Evolutionary conservation across 768 basidiomycete genomes (phyloP).

Genomic region (Boletus huronensis): DNA sequence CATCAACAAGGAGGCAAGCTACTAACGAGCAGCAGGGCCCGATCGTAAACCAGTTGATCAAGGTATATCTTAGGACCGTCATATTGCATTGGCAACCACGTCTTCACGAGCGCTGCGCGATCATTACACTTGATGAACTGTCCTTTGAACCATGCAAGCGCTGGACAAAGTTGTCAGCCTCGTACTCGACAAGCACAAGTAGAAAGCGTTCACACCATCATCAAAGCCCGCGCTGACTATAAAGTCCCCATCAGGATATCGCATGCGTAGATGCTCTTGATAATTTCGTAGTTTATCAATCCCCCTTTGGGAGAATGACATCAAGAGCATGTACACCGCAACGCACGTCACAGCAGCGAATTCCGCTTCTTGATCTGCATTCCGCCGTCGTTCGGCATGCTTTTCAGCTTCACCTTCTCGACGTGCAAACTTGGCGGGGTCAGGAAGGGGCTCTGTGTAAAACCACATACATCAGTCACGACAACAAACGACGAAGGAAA

Average conservation of each 20-base stretch:
- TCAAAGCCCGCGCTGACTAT: slow-evolving; percentile 77
- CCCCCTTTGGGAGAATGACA: slow-evolving; percentile 91
- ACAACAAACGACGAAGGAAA: not conserved
- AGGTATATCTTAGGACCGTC: slow-evolving; percentile 80
- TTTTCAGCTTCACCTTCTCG: slow-evolving; percentile 71
- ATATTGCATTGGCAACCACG: slow-evolving; percentile 81
- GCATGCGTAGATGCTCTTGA: slow-evolving; percentile 81
- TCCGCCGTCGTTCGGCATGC: slow-evolving; percentile 62
- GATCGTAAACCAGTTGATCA: slow-evolving; percentile 91
- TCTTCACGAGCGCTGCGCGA: slow-evolving; percentile 83
- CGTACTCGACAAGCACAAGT: slow-evolving; percentile 1
- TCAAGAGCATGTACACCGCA: slow-evolving; percentile 85
- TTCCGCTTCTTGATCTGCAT: slow-evolving; percentile 76
- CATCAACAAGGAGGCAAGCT: not conserved
- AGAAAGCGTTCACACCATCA: slow-evolving; percentile 54
- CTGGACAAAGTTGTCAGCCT: slow-evolving; percentile 34
- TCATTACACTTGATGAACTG: slow-evolving; percentile 95
- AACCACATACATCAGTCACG: slow-evolving; percentile 1
- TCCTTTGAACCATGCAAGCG: slow-evolving; percentile 85
- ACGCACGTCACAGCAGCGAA: slow-evolving; percentile 83
- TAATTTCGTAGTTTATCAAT: slow-evolving; percentile 77
- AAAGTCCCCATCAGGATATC: slow-evolving; percentile 70
- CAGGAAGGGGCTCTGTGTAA: slow-evolving; percentile 68
- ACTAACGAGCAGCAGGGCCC: slow-evolving; percentile 80
- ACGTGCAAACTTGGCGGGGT: slow-evolving; percentile 70